Conservation (phyloP, 495 filamentous ascomycete genomes). For the Penicillium egyptiacum region DNA sequence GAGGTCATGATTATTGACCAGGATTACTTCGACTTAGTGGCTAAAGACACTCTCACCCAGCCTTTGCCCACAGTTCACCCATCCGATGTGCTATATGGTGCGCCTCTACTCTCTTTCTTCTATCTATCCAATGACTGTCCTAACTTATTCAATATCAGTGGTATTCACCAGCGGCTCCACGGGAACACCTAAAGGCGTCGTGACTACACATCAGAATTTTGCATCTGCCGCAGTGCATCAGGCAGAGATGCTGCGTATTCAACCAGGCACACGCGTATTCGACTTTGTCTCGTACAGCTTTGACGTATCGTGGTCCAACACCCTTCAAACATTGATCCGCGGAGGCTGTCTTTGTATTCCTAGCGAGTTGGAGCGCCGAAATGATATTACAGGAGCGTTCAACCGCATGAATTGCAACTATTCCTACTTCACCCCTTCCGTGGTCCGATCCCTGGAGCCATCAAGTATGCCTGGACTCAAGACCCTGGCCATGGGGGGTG, state of each 20-base stretch:
- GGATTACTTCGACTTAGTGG: too few relatives aligned
- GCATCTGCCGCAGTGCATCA: background rate
- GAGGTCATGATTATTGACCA: too few relatives aligned
- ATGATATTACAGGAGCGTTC: background rate
- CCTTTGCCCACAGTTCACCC: background rate
- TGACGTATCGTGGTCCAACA: background rate
- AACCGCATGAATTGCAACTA: background rate
- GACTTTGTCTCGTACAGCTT: conserved; percentile 1
- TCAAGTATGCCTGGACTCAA: background rate
- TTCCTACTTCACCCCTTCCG: background rate
- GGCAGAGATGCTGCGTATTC: background rate
- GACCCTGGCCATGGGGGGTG: background rate
- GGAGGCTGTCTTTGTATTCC: conserved; percentile 1
- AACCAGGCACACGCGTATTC: background rate
- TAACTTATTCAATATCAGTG: background rate
- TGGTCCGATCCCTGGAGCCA: background rate
- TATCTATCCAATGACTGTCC: background rate
- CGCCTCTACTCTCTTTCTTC: too few relatives aligned
- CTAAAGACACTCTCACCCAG: too few relatives aligned
- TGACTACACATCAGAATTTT: conserved; percentile 1
- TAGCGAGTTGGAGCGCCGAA: background rate
- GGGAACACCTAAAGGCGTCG: conserved; percentile 1
- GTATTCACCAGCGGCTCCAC: background rate
- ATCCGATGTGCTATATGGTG: background rate
- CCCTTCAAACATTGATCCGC: background rate